Evolutionary conservation across 2,329 filamentous ascomycete genomes (phyloP).

Genomic region (Beauveria pseudobassiana): DNA sequence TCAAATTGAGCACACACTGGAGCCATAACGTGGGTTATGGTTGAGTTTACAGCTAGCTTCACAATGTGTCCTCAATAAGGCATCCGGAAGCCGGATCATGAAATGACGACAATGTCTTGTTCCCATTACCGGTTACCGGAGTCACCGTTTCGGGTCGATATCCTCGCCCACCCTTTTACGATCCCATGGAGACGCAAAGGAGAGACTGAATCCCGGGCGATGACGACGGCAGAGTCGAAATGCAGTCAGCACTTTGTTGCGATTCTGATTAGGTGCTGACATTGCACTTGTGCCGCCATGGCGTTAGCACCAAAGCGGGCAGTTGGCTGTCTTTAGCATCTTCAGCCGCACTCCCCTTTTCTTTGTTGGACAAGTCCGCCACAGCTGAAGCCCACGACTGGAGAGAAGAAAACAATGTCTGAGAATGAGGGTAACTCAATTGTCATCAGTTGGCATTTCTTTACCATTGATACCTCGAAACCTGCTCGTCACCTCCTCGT

Average conservation of each 20-base stretch:
- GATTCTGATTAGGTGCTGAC: conserved; percentile 10
- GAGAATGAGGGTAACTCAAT: background rate
- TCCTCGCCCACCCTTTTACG: background rate
- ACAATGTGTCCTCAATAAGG: background rate
- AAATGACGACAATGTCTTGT: background rate
- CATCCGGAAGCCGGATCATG: background rate
- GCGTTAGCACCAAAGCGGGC: background rate
- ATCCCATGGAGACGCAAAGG: background rate
- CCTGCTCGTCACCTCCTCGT: background rate
- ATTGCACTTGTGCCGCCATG: background rate
- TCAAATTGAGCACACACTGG: too few species aligned
- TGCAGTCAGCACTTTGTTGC: conserved; percentile 1
- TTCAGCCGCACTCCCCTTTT: background rate
- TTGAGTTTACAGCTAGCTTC: background rate
- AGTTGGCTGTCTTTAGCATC: background rate
- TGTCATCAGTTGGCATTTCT: background rate
- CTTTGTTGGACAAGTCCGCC: too few species aligned
- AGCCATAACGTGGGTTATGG: too few species aligned
- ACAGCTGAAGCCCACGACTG: too few species aligned
- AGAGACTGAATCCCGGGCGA: background rate
- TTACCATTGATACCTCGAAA: background rate
- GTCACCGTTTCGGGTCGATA: background rate
- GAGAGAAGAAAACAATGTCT: background rate
- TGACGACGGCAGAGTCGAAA: background rate
- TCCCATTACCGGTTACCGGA: background rate